These are phyloP conservation scores for Amauroascus verrucosus DNA, from an alignment of 2,329 filamentous ascomycete genomes.

Conservation along the genomic window DNA sequence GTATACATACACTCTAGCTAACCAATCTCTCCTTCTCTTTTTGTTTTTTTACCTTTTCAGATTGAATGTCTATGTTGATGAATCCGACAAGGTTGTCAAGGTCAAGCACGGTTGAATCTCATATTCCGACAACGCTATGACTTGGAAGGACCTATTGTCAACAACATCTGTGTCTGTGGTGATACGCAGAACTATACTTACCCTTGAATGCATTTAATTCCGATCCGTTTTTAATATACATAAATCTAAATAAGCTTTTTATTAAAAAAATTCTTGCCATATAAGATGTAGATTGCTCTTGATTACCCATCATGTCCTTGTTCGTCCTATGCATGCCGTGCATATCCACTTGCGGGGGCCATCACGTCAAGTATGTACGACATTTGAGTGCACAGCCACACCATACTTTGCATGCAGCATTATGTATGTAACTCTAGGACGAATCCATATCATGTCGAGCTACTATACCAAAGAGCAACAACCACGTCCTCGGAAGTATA, in stretches of 20 bases:
- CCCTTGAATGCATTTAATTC: no score
- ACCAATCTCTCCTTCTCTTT: no score
- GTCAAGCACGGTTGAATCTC: constrained; percentile 32
- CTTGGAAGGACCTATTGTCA: no score
- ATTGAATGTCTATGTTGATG: constrained; percentile 37
- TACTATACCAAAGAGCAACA: neutral
- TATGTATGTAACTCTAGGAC: no score
- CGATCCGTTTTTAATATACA: no score
- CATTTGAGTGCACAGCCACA: neutral
- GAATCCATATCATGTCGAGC: no score
- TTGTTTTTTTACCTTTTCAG: constrained; percentile 19
- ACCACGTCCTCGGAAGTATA: neutral
- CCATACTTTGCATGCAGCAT: neutral
- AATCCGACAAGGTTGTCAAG: constrained; percentile 36
- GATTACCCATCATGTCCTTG: neutral
- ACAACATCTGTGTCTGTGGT: no score
- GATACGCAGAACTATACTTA: no score
- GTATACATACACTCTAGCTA: no score
- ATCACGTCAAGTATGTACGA: neutral
- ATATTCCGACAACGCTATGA: neutral
- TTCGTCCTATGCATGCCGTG: neutral
- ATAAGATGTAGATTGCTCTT: no score
- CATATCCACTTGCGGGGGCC: neutral
- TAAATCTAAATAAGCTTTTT: no score
- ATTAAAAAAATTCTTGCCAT: no score